phyloP scores from a whole-genome alignment of 768 basidiomycete species.

The Dentipellis sp. region DNA sequence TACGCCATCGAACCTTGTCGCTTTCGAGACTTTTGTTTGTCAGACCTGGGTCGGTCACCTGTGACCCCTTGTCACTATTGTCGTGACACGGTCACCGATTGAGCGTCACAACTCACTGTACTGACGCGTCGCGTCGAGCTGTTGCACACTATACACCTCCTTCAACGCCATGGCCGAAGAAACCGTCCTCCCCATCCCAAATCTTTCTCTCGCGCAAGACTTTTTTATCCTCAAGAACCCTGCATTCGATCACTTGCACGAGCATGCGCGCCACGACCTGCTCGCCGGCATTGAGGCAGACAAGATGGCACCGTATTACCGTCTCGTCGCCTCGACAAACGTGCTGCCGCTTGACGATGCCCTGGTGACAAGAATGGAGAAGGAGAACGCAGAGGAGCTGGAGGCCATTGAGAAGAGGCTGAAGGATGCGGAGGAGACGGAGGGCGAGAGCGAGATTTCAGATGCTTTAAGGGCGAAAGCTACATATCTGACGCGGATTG shows the following conservation, averaged over 20 bases:
- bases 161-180: constrained; percentile 66
- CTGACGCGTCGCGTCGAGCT: neutral
- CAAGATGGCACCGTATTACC: constrained; percentile 86
- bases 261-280: constrained; percentile 52
- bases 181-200: constrained; percentile 76
- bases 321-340: constrained; percentile 40
- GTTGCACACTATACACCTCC: neutral
- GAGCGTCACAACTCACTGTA: neutral
- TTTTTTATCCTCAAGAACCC: constrained; percentile 65
- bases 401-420: constrained; percentile 68
- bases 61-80: too few relatives aligned
- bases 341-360: constrained; percentile 41
- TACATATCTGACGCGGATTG: constrained; percentile 80
- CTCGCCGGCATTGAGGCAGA: constrained; percentile 72
- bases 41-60: too few relatives aligned
- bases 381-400: constrained; percentile 64
- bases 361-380: constrained; percentile 51
- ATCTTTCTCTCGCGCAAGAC: constrained; percentile 73
- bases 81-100: too few relatives aligned
- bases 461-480: constrained; percentile 82
- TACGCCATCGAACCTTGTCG: constrained; percentile 40
- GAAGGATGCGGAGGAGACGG: constrained; percentile 79
- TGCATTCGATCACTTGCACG: constrained; percentile 52
- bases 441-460: constrained; percentile 89
- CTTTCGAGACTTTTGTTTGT: too few relatives aligned